phyloP scores from a whole-genome alignment of 2,329 filamentous ascomycete species.

The Diaporthe sp. region DNA sequence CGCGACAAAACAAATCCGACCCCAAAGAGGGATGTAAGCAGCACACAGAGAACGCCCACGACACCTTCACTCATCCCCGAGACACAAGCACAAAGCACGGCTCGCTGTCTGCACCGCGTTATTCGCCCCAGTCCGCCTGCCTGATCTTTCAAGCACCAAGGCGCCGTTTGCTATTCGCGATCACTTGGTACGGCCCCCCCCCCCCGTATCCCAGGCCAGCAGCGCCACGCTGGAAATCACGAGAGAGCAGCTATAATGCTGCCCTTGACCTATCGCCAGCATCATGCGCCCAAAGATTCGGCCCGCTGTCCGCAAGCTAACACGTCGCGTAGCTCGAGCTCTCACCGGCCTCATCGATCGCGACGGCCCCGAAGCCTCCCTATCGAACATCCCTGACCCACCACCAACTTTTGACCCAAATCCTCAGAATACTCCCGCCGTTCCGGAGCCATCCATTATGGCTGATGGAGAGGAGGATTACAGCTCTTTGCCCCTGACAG shows the following conservation, averaged over 20 bases:
- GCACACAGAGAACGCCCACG: background rate
- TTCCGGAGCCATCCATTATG: conserved; percentile 62
- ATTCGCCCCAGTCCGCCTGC: background rate
- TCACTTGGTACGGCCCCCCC: conserved; percentile 33
- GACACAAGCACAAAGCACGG: conserved; percentile 29
- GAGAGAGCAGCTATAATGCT: conserved; percentile 1
- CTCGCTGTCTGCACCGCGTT: background rate
- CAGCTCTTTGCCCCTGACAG: conserved; percentile 80
- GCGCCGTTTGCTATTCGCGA: conserved; percentile 32
- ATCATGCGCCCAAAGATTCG: conserved; percentile 36
- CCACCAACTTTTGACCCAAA: background rate
- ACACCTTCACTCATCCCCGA: conserved; percentile 3
- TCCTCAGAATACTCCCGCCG: background rate
- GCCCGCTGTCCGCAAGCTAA: conserved; percentile 34
- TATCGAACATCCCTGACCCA: conserved; percentile 8
- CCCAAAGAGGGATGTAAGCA: background rate
- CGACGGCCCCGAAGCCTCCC: background rate
- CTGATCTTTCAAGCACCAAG: conserved; percentile 22
- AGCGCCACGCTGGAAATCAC: conserved; percentile 15
- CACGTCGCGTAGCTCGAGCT: conserved; percentile 35
- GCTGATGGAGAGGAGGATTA: conserved; percentile 88
- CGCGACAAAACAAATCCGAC: conserved; percentile 28
- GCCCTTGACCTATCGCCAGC: background rate
- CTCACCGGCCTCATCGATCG: conserved; percentile 15
- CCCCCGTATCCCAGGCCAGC: conserved; percentile 7